Evolutionary conservation across 306 rosid genomes (phyloP).

Genomic region (Prunus kanzakura): DNA sequence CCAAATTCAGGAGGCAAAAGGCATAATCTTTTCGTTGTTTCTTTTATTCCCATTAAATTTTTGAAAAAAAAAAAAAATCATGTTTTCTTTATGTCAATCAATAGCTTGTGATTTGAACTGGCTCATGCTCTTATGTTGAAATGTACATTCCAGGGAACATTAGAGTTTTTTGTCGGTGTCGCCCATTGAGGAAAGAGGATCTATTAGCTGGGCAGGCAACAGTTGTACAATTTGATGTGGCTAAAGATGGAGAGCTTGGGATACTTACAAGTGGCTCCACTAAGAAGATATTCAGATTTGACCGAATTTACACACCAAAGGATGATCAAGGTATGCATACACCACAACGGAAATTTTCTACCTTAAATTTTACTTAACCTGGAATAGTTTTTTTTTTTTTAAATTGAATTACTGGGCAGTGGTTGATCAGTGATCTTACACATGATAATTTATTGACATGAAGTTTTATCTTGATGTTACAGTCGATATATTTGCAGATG

Average conservation of each 20-base stretch:
- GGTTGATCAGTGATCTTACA: conserved; percentile 4
- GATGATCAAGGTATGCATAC: conserved; percentile 23
- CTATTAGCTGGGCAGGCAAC: conserved; percentile 13
- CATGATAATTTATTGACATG: background rate
- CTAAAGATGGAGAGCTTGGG: conserved; percentile 28
- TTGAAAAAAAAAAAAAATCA: too few relatives aligned
- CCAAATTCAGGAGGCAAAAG: conserved; percentile 32
- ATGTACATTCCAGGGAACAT: conserved; percentile 51
- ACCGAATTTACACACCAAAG: conserved; percentile 24
- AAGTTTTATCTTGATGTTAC: background rate
- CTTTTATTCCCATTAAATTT: too few relatives aligned
- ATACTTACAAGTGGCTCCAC: conserved; percentile 11
- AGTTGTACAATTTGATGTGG: conserved; percentile 22
- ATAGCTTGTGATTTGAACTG: background rate
- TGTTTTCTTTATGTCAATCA: background rate
- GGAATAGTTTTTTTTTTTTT: background rate
- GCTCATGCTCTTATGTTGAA: conserved; percentile 1
- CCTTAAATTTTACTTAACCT: background rate
- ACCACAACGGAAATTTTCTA: background rate
- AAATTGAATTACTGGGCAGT: background rate
- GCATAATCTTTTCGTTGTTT: background rate
- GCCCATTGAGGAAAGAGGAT: conserved; percentile 44
- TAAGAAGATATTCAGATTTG: conserved; percentile 25
- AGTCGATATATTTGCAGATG: conserved; percentile 59
- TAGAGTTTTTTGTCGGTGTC: conserved; percentile 60